phyloP scores from a whole-genome alignment of 129 eudicot species.

The Escallonia rubra region DNA sequence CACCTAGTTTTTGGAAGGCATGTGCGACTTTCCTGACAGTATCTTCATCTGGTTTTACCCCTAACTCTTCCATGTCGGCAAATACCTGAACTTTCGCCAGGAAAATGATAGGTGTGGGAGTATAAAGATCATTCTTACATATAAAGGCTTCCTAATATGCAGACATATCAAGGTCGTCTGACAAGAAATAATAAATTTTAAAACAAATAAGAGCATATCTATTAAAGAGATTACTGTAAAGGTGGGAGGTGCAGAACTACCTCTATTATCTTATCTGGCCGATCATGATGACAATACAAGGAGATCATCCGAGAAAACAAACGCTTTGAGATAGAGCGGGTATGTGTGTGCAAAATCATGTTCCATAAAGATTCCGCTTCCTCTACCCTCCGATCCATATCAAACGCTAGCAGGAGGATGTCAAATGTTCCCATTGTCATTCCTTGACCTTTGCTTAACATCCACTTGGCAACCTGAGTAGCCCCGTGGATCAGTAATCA shows the following conservation, averaged over 20 bases:
- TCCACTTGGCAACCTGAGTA: constrained; percentile 89
- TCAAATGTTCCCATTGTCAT: constrained; percentile 95
- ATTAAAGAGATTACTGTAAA: not conserved
- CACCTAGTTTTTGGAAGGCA: constrained; percentile 60
- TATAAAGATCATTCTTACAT: constrained; percentile 3
- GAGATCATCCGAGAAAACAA: constrained; percentile 75
- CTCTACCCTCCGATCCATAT: constrained; percentile 69
- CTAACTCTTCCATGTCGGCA: constrained; percentile 98
- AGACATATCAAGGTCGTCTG: too few relatives aligned
- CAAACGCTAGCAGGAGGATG: constrained; percentile 74
- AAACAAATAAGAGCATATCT: not conserved
- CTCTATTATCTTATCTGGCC: constrained; percentile 57
- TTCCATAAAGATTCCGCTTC: constrained; percentile 90
- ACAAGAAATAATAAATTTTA: too few relatives aligned
- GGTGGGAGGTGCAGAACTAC: constrained; percentile 22
- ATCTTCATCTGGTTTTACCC: constrained; percentile 94
- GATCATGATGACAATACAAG: constrained; percentile 55
- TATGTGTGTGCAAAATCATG: constrained; percentile 81
- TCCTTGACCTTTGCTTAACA: constrained; percentile 96
- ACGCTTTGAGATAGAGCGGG: constrained; percentile 67
- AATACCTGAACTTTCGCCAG: constrained; percentile 49
- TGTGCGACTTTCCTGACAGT: constrained; percentile 59
- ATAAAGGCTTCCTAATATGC: not conserved
- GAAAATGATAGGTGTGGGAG: not conserved
- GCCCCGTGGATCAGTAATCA: constrained; percentile 10